Percentiles rank a stretch among this genome's conserved stretches.
Evolutionary conservation across 2,329 filamentous ascomycete genomes (phyloP).

Genomic region (Apiospora aurea): DNA sequence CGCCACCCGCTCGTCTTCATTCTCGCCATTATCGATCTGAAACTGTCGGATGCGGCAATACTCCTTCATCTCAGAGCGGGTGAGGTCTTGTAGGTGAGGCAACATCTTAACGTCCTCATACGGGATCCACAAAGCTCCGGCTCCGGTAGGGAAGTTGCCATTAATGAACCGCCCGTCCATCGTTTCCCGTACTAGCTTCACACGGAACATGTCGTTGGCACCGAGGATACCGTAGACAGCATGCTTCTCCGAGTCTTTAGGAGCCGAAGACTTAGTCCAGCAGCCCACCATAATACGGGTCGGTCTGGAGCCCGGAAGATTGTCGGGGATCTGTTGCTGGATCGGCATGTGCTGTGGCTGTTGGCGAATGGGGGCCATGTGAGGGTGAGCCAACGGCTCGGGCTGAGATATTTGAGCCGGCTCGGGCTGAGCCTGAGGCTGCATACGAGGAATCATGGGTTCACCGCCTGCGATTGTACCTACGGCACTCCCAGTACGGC

Average conservation of each 20-base stretch:
- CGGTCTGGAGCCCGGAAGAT: slow-evolving; percentile 60
- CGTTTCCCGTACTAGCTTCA: slow-evolving; percentile 67
- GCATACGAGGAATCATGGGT: background rate
- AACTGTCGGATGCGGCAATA: slow-evolving; percentile 67
- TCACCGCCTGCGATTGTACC: slow-evolving; percentile 41
- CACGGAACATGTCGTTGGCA: slow-evolving; percentile 69
- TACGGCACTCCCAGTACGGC: slow-evolving; percentile 50
- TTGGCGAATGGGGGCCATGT: background rate
- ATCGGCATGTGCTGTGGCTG: slow-evolving; percentile 12
- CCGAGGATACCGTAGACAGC: slow-evolving; percentile 69
- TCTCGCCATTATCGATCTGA: slow-evolving; percentile 63
- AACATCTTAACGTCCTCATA: slow-evolving; percentile 69
- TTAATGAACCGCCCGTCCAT: slow-evolving; percentile 64
- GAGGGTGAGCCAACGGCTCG: background rate
- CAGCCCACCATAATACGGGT: slow-evolving; percentile 65
- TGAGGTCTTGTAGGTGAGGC: slow-evolving; percentile 58
- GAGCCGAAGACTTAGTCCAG: slow-evolving; percentile 63
- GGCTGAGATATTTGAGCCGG: slow-evolving; percentile 22
- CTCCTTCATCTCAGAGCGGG: slow-evolving; percentile 66
- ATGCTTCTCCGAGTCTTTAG: slow-evolving; percentile 58
- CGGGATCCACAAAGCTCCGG: slow-evolving; percentile 67
- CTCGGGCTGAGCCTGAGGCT: slow-evolving; percentile 9
- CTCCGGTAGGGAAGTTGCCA: slow-evolving; percentile 66
- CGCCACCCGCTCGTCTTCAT: slow-evolving; percentile 50
- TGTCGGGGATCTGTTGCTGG: slow-evolving; percentile 29